Base-by-base conservation (phyloP, 305 asterid species). In the Rubia tinctorum region DNA sequence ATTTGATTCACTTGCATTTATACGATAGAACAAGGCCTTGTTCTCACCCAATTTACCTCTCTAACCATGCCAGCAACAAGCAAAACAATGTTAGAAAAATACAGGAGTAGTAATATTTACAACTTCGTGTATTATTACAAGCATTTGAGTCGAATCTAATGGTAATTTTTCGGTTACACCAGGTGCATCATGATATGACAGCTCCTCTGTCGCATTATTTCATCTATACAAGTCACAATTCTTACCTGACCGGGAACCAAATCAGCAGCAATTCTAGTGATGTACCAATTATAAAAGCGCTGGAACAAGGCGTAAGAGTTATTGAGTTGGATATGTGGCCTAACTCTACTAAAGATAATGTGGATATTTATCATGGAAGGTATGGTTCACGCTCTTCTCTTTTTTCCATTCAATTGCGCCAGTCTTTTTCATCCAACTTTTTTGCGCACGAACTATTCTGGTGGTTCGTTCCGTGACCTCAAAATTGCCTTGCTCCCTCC, bases 301-400 rank as follows among this genome's bases (percentile, higher is more conserved):
- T 92, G 20, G 78, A 73, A 63, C 74, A 83, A 79, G 98, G 98
- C 5, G 97, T 92, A 2, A 81, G 98, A 5, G 98, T 90, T 9
- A 82, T 92, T 68, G 98, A 92, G 53, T 72, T 92, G 14, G 98
- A 90, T 73, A 89, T 92, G 90, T 92, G 98, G 98, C 96, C 98
- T 0, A 92, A 86, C 71, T 80, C 97, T 40, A 44, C 84, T 25
- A 90, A 90, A 73, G 93, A 92, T 49, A 80, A 88, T 62, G 76
- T 92, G 5, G 79, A 89, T 79, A 81, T 92, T 80, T 82, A 84
- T 87, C 98, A 92, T 70, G 97, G 98, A 75, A 91, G 96, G 98
- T 92, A 84, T 25, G 78, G 89, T 91, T 91, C 87, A 80, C 68
- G 51, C 4, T 18, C 11, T 37, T 23, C 30, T 63, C 56, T n/a